phyloP scores from a whole-genome alignment of 1,139 yeast species.

The Suhomyces bokatorum region DNA sequence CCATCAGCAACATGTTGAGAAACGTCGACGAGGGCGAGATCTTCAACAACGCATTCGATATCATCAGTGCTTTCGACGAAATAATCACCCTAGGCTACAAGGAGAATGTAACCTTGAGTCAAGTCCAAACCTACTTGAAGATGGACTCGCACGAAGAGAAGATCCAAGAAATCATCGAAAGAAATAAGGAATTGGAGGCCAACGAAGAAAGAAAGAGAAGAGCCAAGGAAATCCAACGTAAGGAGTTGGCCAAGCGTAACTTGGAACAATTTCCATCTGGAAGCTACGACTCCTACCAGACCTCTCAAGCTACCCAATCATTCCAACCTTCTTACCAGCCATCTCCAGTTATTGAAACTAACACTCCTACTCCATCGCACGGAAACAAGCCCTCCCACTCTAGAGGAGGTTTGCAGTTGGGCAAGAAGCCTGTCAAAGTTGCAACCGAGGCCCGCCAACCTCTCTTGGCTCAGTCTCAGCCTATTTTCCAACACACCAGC shows the following conservation, averaged over 20 bases:
- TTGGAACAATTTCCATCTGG: slow-evolving; percentile 32
- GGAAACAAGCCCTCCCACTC: slow-evolving; percentile 36
- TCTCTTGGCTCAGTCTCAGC: slow-evolving; percentile 35
- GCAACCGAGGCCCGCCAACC: slow-evolving; percentile 45
- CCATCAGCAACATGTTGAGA: slow-evolving; percentile 74
- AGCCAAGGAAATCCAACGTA: slow-evolving; percentile 92
- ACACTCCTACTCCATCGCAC: slow-evolving; percentile 5
- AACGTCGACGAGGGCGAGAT: slow-evolving; percentile 81
- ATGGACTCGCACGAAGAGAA: slow-evolving; percentile 99
- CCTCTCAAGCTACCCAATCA: slow-evolving; percentile 22
- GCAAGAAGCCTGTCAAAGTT: slow-evolving; percentile 52
- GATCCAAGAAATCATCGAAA: slow-evolving; percentile 95
- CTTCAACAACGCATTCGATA: slow-evolving; percentile 81
- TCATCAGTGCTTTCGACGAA: slow-evolving; percentile 91
- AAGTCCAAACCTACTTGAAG: slow-evolving; percentile 86
- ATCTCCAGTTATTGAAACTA: slow-evolving; percentile 24
- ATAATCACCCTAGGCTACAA: slow-evolving; percentile 86
- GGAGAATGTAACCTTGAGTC: slow-evolving; percentile 80
- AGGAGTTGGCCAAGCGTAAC: slow-evolving; percentile 68
- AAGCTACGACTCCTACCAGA: slow-evolving; percentile 25
- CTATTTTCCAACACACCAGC: slow-evolving; percentile 24
- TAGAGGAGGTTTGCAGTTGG: slow-evolving; percentile 79
- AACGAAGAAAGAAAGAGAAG: slow-evolving; percentile 95
- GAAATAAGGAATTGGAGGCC: slow-evolving; percentile 96
- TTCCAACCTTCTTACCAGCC: slow-evolving; percentile 42